These are phyloP conservation scores for Grosmannia clavigera DNA, from an alignment of 2,329 filamentous ascomycete species.

Conservation along the genomic window DNA sequence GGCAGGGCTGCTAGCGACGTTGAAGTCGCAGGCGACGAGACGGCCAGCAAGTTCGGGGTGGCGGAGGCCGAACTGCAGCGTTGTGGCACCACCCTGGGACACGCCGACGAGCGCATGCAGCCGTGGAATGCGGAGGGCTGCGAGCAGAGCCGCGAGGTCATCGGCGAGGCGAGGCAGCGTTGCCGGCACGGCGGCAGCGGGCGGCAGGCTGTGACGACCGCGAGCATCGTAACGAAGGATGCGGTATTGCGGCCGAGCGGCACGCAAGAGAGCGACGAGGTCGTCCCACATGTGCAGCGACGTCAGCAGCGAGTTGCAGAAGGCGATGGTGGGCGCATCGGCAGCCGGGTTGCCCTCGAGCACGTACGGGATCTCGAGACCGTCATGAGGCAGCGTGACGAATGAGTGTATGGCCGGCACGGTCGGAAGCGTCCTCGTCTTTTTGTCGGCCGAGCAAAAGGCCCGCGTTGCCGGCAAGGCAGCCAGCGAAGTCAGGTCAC, in stretches of 20 bases:
- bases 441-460: conserved; percentile 42
- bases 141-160: conserved; percentile 55
- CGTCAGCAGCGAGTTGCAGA: conserved; percentile 71
- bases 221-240: conserved; percentile 69
- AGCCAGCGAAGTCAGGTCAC: conserved; percentile 50
- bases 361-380: conserved; percentile 56
- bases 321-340: conserved; percentile 58
- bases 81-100: conserved; percentile 68
- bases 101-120: conserved; percentile 62
- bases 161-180: conserved; percentile 54
- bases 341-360: conserved; percentile 60
- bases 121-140: conserved; percentile 54
- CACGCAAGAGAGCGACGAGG: conserved; percentile 51
- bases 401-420: conserved; percentile 52
- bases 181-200: conserved; percentile 32
- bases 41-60: conserved; percentile 60
- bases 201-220: conserved; percentile 44
- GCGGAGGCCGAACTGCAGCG: conserved; percentile 58
- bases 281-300: conserved; percentile 71
- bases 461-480: conserved; percentile 30
- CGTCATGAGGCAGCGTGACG: conserved; percentile 56
- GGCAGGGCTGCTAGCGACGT: conserved; percentile 54
- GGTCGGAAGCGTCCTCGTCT: conserved; percentile 40
- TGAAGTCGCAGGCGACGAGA: conserved; percentile 72
- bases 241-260: conserved; percentile 50